Base-by-base conservation (phyloP, 2,329 filamentous ascomycete genomes). In the Talaromyces verruculosus region DNA sequence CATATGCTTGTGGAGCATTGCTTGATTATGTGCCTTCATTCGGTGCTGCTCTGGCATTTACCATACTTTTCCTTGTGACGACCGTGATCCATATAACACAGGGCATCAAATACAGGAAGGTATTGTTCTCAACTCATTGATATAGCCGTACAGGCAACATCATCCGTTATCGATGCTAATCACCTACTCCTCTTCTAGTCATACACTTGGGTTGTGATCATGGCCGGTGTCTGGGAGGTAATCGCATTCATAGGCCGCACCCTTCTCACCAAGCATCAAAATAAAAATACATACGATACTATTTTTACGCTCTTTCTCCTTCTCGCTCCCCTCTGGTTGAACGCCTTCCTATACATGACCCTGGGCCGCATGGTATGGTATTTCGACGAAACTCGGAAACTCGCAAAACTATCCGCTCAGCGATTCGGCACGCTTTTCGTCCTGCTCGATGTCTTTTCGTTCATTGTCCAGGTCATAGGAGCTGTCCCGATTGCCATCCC, bases 351-450 rank as follows among this genome's bases (percentile, higher is more conserved):
- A 15, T 41, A 41, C 15, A 17, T 41, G 37, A 41, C 37, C 4
- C 37, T 41, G 5, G 37, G 37, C 37, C 37, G 37, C 37, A 63
- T 63, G 61, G 45, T 63, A 43, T 63, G 61, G 61, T 63, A 55
- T 35, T 63, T 63, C 33, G 61, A 63, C 45, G 61, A 63, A 30
- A n/a, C 8, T 25, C 49, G 45, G 22, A 28, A 30, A 13, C 61
- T 63, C 8, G 61, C 28, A n/a, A 47, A 47, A n/a, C 45, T 63
- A 22, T 63, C 61, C n/a, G 45, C 61, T 25, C 45, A 63, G 28
- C 45, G 61, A 39, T 63, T 63, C 45, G 61, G 45, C 33, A 53
- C 30, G 28, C n/a, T 63, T 7, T 63, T 63, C 35, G 61, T 63
- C 22, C 35, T 43, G 19, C 61, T 63, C 61, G 61, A 63, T 22